Evolutionary conservation across 345 rosid species (phyloP), one percentile per base, ranked within the genome.

Genomic region (Rhodomyrtus tomentosa): DNA sequence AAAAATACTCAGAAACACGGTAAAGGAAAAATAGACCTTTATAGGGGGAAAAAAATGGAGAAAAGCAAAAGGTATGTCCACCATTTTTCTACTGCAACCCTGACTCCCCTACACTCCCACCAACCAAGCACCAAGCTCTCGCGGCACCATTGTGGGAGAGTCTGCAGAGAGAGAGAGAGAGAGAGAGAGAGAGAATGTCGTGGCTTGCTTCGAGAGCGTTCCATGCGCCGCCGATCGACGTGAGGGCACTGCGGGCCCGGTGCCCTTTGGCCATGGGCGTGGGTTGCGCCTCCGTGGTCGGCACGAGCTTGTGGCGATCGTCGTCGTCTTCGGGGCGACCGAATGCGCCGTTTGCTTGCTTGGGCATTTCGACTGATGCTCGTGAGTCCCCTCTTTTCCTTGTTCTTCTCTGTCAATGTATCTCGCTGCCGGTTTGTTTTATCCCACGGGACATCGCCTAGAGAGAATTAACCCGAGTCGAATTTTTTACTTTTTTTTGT

Each of bases 261-360:
- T 79, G 86, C 40, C 88, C 88, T 1, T 81, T 85, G n/a, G 87
- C 85, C 50, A 89, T 84, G 24, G 89, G 91, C 45, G 36, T 90
- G 50, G 90, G 92, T 50, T 88, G 87, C 86, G 90, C 88, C 87
- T 88, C 93, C 58, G 5, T 83, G 16, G 87, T 84, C n/a, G 88
- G 88, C 82, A 82, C 88, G 51, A 68, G 68, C 80, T 32, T 88
- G 72, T 90, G 87, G 88, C 87, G 91, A 40, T 87, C 88, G 51
- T 86, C 90, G 49, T 82, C 89, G 53, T 55, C 90, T 76, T 74
- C 82, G 32, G 85, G 50, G 74, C 90, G 84, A 85, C 55, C 85
- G 40, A 51, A 7, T 49, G 38, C 22, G 79, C 89, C 91, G 24
- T 92, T 91, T 76, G 93, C 95, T 85, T 90, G 92, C 87, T 56